Base-by-base conservation (phyloP, 2,329 filamentous ascomycete species). In the Claviceps sp. region DNA sequence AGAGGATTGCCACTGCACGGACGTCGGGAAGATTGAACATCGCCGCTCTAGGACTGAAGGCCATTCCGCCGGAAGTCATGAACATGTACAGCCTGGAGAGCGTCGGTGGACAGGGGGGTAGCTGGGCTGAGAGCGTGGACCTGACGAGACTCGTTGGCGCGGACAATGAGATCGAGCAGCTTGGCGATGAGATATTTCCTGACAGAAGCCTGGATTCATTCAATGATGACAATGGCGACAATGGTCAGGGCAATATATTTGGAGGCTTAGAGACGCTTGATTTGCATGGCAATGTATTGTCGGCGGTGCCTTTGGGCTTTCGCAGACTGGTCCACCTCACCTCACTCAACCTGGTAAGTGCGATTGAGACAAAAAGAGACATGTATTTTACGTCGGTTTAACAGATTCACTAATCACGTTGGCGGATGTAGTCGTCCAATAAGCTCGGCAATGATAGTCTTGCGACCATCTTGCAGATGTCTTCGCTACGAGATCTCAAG, bases 101-200 rank as follows among this genome's bases (percentile, higher is more conserved):
- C 1, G 75, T 82, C 52, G 79, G 84, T 40, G 74, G 72, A 13
- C 71, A 77, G 22, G 80, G 77, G 38, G 78, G 82, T 11, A 81
- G 84, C 37, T 97, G 93, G 93, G 89, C 89, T 2, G 91, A 97
- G 66, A 85, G 86, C 54, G 88, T 97, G 11, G 91, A 97, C 62
- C 70, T 97, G 46, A 85, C 84, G 1, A 82, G 85, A 55, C 82
- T 97, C 48, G 80, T 93, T 57, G 89, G 87, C 5, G 89, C 91
- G 8, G 89, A 95, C 62, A 97, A 98, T 61, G 87, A 95, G 61
- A 67, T 98, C 47, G 81, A 87, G 60, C 72, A 74, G 36, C 73
- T 97, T 37, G 78, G 81, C 2, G 87, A 93, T 18, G 70, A 73
- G 2, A 72, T 89, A 18, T 96, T 97, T 59, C 90, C 91, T 0